Percentiles rank a stretch among this genome's conserved stretches.
phyloP scores from a whole-genome alignment of 2,329 filamentous ascomycete species.

The Nothopassalora personata region DNA sequence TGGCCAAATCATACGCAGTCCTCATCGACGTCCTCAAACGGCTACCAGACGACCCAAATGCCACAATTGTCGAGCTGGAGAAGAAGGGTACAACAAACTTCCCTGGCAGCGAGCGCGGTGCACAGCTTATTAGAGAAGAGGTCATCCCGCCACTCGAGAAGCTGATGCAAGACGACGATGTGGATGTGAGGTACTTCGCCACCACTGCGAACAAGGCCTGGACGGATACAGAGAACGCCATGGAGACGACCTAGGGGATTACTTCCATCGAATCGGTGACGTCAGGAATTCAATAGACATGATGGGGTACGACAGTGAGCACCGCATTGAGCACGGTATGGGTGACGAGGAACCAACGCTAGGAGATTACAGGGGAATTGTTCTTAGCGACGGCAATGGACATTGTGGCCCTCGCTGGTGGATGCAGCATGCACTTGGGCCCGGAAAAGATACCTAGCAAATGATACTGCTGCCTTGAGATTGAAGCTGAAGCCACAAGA shows the following conservation, averaged over 20 bases:
- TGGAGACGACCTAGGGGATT: conserved; percentile 32
- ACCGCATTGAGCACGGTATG: neutral
- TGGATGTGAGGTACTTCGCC: conserved; percentile 96
- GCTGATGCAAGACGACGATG: conserved; percentile 93
- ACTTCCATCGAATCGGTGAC: neutral
- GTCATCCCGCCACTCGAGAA: conserved; percentile 89
- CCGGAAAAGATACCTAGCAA: conserved; percentile 10
- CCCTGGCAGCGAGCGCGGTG: conserved; percentile 37
- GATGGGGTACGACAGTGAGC: neutral
- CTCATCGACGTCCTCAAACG: conserved; percentile 88
- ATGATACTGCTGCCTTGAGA: conserved; percentile 1
- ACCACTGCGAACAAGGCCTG: conserved; percentile 69
- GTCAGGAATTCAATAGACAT: conserved; percentile 7
- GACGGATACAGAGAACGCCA: conserved; percentile 29
- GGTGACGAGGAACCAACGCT: neutral
- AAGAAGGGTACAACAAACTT: conserved; percentile 61
- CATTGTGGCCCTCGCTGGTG: conserved; percentile 1
- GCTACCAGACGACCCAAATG: conserved; percentile 69
- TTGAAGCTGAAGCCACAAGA: too few relatives aligned
- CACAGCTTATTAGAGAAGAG: conserved; percentile 42
- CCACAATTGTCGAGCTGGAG: conserved; percentile 74
- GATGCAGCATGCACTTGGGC: conserved; percentile 1
- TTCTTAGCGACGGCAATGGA: neutral
- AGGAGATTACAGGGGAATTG: neutral
- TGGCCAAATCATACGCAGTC: conserved; percentile 92